Evolutionary conservation across 768 basidiomycete genomes (phyloP).

Genomic region (Tricholoma bakamatsutake): DNA sequence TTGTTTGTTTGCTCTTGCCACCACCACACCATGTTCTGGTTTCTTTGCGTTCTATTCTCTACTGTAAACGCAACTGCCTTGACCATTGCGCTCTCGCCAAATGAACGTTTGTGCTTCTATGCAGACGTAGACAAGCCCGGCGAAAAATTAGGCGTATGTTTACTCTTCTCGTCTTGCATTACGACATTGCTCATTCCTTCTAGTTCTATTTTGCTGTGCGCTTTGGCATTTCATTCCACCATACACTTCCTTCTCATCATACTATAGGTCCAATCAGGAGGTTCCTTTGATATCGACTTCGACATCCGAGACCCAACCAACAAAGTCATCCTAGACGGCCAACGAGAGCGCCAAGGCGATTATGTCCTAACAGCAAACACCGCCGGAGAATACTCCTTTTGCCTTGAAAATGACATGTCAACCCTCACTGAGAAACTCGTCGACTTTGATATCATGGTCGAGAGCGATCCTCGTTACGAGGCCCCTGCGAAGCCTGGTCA

Average conservation of each 20-base stretch:
- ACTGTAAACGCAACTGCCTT: conserved; percentile 55
- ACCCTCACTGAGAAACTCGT: conserved; percentile 92
- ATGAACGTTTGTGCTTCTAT: conserved; percentile 88
- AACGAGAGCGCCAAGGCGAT: conserved; percentile 91
- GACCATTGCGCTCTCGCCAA: conserved; percentile 73
- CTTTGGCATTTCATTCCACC: conserved; percentile 3
- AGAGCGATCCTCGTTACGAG: conserved; percentile 90
- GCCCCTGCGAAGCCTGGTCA: conserved; percentile 85
- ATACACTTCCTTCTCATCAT: neutral
- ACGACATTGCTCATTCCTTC: conserved; percentile 7
- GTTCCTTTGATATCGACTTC: conserved; percentile 94
- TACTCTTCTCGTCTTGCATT: neutral
- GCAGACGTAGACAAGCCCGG: conserved; percentile 94
- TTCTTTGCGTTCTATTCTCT: conserved; percentile 30
- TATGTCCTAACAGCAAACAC: conserved; percentile 94
- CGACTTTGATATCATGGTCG: conserved; percentile 97
- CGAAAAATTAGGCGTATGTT: conserved; percentile 81
- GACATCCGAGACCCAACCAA: conserved; percentile 89
- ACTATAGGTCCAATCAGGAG: conserved; percentile 87
- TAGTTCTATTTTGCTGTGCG: conserved; percentile 96
- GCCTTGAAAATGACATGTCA: conserved; percentile 97
- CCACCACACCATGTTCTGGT: conserved; percentile 11
- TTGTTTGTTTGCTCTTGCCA: neutral
- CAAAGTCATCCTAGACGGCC: conserved; percentile 81
- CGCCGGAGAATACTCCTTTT: conserved; percentile 89